phyloP scores from a whole-genome alignment of 352 stramenopile species.

The Globisporangium spinosum region DNA sequence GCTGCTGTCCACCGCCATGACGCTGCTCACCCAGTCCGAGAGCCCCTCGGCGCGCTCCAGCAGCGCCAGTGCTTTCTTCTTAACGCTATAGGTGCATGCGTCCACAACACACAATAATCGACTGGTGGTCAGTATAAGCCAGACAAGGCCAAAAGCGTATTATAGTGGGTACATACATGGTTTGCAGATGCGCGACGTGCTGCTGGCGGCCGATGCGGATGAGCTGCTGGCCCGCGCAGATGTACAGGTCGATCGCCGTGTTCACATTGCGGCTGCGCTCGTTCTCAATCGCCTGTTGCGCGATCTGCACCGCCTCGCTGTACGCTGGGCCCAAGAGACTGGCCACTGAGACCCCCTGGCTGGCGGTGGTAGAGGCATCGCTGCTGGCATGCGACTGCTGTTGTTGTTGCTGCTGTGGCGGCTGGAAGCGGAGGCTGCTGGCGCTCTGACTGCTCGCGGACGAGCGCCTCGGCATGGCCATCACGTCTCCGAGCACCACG shows the following conservation, averaged over 20 bases:
- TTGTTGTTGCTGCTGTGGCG: neutral
- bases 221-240: constrained; percentile 59
- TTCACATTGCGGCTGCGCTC: constrained; percentile 58
- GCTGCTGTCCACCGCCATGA: constrained; percentile 31
- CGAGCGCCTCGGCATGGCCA: constrained; percentile 5
- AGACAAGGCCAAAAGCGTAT: neutral
- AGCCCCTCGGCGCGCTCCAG: constrained; percentile 72
- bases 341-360: constrained; percentile 23
- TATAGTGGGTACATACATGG: constrained; percentile 35
- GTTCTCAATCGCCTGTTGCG: constrained; percentile 65
- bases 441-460: constrained; percentile 2
- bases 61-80: constrained; percentile 71
- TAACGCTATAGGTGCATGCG: constrained; percentile 30
- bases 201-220: constrained; percentile 64
- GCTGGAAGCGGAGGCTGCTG: constrained; percentile 7
- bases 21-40: constrained; percentile 52
- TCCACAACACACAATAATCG: neutral
- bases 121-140: neutral
- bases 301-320: constrained; percentile 50
- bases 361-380: neutral
- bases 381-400: neutral
- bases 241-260: constrained; percentile 73
- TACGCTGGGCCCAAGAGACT: constrained; percentile 58
- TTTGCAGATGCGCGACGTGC: constrained; percentile 54
- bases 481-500: neutral